Percentiles rank a stretch among this genome's conserved stretches.
phyloP scores from a whole-genome alignment of 2,329 filamentous ascomycete genomes.

The Penicillium janthinellum region DNA sequence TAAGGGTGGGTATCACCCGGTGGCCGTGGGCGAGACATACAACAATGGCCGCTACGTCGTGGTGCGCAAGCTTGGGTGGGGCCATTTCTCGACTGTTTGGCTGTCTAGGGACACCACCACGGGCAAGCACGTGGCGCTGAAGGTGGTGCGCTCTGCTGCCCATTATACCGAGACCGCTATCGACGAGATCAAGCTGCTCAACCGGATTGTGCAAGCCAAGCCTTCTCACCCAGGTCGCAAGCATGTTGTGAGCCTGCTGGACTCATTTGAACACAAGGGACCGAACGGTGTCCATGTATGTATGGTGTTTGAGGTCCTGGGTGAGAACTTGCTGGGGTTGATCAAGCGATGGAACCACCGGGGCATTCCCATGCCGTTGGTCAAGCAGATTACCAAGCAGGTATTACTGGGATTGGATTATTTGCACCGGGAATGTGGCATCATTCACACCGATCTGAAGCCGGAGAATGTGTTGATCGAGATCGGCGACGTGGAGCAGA shows the following conservation, averaged over 20 bases:
- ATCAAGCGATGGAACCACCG: conserved; percentile 99
- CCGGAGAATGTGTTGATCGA: conserved; percentile 98
- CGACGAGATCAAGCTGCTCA: conserved; percentile 97
- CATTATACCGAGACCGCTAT: conserved; percentile 99
- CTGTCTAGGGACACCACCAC: conserved; percentile 79
- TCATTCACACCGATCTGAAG: conserved; percentile 97
- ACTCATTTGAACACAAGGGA: conserved; percentile 97
- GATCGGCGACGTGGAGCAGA: conserved; percentile 98
- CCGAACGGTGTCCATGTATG: conserved; percentile 96
- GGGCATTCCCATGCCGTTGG: conserved; percentile 91
- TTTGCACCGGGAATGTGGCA: conserved; percentile 94
- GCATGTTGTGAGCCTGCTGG: conserved; percentile 92
- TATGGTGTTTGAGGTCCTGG: conserved; percentile 98
- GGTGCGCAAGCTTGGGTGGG: conserved; percentile 95
- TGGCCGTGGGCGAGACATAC: conserved; percentile 91
- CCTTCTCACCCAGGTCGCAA: conserved; percentile 90
- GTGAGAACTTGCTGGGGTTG: conserved; percentile 89
- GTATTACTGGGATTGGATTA: conserved; percentile 94
- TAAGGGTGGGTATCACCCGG: conserved; percentile 97
- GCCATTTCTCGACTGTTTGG: conserved; percentile 98
- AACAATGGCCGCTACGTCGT: conserved; percentile 97
- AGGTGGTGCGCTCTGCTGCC: conserved; percentile 94
- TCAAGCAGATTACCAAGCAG: conserved; percentile 99
- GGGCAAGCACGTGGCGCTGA: conserved; percentile 93
- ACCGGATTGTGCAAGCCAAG: conserved; percentile 94